These are phyloP conservation scores for Salix viminalis DNA, from an alignment of 345 rosid genomes.

Conservation along the genomic window DNA sequence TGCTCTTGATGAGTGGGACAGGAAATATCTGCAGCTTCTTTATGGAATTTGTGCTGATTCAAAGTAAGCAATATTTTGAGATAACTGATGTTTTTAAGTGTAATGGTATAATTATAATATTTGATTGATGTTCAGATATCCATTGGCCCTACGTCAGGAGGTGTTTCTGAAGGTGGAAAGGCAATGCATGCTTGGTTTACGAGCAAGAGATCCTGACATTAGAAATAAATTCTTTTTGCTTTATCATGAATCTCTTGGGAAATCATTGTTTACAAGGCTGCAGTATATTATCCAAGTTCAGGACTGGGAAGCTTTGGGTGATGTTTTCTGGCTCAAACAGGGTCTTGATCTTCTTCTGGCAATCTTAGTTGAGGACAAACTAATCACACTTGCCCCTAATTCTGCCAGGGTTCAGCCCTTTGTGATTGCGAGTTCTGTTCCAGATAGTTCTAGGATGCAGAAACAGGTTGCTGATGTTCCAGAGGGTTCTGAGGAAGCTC, in stretches of 20 bases:
- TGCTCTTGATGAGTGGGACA: constrained; percentile 86
- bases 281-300: constrained; percentile 83
- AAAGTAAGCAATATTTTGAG: constrained; percentile 41
- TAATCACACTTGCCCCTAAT: constrained; percentile 93
- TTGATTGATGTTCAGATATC: constrained; percentile 51
- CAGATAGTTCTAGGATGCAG: constrained; percentile 60
- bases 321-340: constrained; percentile 99
- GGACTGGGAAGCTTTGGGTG: constrained; percentile 98
- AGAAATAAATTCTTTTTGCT: constrained; percentile 81
- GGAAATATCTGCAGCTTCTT: constrained; percentile 89
- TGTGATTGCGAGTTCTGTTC: constrained; percentile 43
- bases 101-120: constrained; percentile 13
- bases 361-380: constrained; percentile 75
- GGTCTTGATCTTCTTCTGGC: constrained; percentile 98
- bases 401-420: constrained; percentile 83
- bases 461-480: constrained; percentile 52
- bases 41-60: constrained; percentile 87
- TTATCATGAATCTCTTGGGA: constrained; percentile 78
- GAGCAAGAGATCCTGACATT: constrained; percentile 88
- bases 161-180: constrained; percentile 95
- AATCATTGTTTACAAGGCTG: constrained; percentile 71
- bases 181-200: constrained; percentile 93
- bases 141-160: constrained; percentile 69
- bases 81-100: constrained; percentile 12
- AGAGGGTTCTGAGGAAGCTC: constrained; percentile 66